A percentile compares a stretch with the other conserved stretches of the same genome.
phyloP scores from a whole-genome alignment of 73 alveolate genomes.

The Symbiodinium natans region DNA sequence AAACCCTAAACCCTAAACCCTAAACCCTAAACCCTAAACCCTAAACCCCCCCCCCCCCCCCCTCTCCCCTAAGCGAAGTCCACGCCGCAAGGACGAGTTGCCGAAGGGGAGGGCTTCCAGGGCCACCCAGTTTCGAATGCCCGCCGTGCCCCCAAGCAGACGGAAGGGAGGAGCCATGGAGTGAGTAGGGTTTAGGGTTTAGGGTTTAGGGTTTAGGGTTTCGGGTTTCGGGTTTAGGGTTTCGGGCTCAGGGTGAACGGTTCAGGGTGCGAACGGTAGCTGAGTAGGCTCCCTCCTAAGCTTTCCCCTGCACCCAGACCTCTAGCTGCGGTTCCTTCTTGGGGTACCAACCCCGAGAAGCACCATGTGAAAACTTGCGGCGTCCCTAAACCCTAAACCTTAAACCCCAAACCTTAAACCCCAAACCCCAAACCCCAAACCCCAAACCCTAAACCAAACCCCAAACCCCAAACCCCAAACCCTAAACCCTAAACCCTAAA shows the following conservation, averaged over 20 bases:
- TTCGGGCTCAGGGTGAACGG: no score
- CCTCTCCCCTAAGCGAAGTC: no score
- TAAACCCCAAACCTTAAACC: neutral
- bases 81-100: neutral
- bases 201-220: neutral
- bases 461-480: neutral
- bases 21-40: no score
- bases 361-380: no score
- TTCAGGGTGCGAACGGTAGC: no score
- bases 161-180: no score
- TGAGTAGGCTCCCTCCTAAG: no score
- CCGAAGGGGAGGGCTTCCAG: neutral
- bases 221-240: neutral
- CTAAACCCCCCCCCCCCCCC: no score
- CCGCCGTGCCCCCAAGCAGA: neutral
- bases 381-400: neutral
- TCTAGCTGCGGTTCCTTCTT: no score
- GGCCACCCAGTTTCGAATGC: neutral
- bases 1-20: no score
- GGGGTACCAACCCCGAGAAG: no score
- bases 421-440: neutral
- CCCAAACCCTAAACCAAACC: neutral
- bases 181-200: neutral
- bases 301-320: no score
- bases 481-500: neutral